A percentile compares a stretch with the other conserved stretches of the same genome.
Evolutionary conservation across 1,139 yeast species (phyloP).

Genomic region (Kluyveromyces sp.): DNA sequence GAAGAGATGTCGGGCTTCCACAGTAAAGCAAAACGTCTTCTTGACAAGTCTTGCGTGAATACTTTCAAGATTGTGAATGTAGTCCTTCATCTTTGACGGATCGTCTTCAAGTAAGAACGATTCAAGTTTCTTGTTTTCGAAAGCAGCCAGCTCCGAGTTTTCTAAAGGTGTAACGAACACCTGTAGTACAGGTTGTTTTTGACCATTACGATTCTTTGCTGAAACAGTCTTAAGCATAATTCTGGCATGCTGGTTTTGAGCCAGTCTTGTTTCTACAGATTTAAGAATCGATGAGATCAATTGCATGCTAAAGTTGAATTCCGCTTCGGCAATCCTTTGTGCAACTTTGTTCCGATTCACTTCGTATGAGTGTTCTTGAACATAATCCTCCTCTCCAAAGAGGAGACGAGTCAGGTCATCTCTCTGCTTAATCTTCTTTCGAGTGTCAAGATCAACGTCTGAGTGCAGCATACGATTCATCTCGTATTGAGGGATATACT

Average conservation of each 20-base stretch:
- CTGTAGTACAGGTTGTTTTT: constrained; percentile 21
- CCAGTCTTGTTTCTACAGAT: constrained; percentile 33
- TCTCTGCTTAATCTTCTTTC: constrained; percentile 24
- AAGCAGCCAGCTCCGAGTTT: constrained; percentile 14
- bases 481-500: constrained; percentile 69
- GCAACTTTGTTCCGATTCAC: constrained; percentile 33
- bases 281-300: constrained; percentile 48
- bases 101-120: not conserved
- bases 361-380: constrained; percentile 16
- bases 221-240: constrained; percentile 22
- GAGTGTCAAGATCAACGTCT: constrained; percentile 16
- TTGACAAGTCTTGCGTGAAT: constrained; percentile 5
- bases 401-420: constrained; percentile 30
- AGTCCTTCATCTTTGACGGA: not conserved
- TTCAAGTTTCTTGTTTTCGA: constrained; percentile 11
- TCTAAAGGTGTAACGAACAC: constrained; percentile 28
- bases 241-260: constrained; percentile 20
- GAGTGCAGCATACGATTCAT: constrained; percentile 59
- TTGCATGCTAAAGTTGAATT: constrained; percentile 57
- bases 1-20: constrained; percentile 15
- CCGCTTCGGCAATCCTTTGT: constrained; percentile 57
- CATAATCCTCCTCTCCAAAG: constrained; percentile 22
- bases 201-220: constrained; percentile 6
- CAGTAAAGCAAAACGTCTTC: constrained; percentile 17
- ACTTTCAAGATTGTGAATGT: constrained; percentile 5